These are phyloP conservation scores for Darksidea phi DNA, from an alignment of 495 filamentous ascomycete species.

Conservation along the genomic window DNA sequence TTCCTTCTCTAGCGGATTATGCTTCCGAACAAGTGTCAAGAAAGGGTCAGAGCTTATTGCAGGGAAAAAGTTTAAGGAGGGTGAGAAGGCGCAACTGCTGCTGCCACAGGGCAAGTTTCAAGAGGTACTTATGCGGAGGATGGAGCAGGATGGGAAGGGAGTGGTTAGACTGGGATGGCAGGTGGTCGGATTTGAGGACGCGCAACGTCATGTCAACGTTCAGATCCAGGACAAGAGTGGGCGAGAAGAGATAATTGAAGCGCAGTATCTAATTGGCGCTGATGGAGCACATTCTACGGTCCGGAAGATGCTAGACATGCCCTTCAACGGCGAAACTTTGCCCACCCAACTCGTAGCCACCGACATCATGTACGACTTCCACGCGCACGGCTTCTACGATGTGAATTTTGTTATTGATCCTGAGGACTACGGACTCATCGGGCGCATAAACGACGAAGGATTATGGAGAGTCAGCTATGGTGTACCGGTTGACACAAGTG, in stretches of 20 bases:
- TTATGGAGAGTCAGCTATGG: conserved; percentile 25
- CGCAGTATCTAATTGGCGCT: conserved; percentile 17
- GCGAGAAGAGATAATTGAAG: neutral
- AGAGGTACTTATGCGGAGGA: conserved; percentile 6
- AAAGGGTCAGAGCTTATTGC: conserved; percentile 4
- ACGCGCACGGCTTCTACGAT: conserved; percentile 15
- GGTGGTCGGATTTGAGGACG: conserved; percentile 1
- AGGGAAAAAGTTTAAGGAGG: conserved; percentile 1
- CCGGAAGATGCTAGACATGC: neutral
- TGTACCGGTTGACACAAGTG: neutral
- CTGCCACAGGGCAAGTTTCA: conserved; percentile 25
- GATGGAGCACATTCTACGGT: conserved; percentile 15
- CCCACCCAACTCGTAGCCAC: conserved; percentile 18
- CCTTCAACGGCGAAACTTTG: conserved; percentile 16
- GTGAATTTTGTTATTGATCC: conserved; percentile 23
- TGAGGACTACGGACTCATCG: conserved; percentile 17
- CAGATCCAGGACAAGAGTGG: neutral
- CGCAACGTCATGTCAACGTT: neutral
- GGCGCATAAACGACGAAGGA: conserved; percentile 16
- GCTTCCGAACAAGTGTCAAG: conserved; percentile 10
- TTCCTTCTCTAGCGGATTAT: conserved; percentile 8
- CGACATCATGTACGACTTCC: conserved; percentile 17
- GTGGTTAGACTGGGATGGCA: conserved; percentile 10
- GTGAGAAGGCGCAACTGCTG: conserved; percentile 11
- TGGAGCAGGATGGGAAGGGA: conserved; percentile 1